Evolutionary conservation across 148 eudicot species (phyloP).

Genomic region (Amaranthus cruentus): DNA sequence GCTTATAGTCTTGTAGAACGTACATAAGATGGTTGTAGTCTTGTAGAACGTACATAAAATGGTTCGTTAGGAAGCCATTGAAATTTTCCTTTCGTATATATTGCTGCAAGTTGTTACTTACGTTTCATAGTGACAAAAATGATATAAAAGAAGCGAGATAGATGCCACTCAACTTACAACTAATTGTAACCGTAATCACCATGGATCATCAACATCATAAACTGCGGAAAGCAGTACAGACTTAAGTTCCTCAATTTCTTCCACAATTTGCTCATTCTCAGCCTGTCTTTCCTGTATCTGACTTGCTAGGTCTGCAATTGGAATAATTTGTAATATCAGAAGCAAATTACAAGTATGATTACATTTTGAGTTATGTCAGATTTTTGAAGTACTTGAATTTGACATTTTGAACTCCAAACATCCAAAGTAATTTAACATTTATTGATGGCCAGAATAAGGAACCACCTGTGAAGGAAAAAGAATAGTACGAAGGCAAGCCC

Average conservation of each 20-base stretch:
- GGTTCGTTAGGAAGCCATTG: too few relatives aligned
- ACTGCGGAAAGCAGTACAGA: slow-evolving; percentile 40
- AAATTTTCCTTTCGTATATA: too few relatives aligned
- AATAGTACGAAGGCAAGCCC: neutral
- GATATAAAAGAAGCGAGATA: neutral
- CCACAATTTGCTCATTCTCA: slow-evolving; percentile 43
- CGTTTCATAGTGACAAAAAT: too few relatives aligned
- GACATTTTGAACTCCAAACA: neutral
- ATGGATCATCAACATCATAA: slow-evolving; percentile 27
- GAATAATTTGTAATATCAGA: neutral
- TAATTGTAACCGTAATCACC: slow-evolving; percentile 12
- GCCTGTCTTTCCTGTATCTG: slow-evolving; percentile 36
- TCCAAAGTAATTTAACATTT: neutral
- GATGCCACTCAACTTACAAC: neutral
- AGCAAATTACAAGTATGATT: neutral
- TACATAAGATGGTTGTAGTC: too few relatives aligned
- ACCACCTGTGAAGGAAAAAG: neutral
- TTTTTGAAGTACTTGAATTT: neutral
- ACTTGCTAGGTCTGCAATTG: slow-evolving; percentile 39
- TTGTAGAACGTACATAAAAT: too few relatives aligned
- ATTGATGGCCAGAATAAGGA: neutral
- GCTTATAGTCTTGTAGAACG: too few relatives aligned
- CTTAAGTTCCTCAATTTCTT: slow-evolving; percentile 47
- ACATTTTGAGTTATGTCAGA: neutral
- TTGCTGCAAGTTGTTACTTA: too few relatives aligned